phyloP scores from a whole-genome alignment of 176 grass and related monocot genomes.

The Lolium multiflorum region DNA sequence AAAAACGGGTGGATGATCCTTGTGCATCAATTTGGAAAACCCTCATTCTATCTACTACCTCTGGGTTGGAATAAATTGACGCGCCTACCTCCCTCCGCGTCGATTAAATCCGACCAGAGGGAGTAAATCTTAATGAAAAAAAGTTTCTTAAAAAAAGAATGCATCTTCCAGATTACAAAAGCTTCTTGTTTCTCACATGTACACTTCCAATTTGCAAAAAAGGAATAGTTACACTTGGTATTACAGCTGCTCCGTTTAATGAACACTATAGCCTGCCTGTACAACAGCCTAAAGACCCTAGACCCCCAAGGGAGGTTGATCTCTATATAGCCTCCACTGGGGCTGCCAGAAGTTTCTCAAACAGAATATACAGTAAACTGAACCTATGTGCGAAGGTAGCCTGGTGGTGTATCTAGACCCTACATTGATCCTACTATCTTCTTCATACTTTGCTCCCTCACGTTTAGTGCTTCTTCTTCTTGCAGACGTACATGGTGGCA shows the following conservation, averaged over 20 bases:
- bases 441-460: not conserved
- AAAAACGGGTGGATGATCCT: too few species aligned
- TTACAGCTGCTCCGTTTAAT: not conserved
- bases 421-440: slow-evolving; percentile 18
- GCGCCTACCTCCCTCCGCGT: too few species aligned
- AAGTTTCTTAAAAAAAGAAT: not conserved
- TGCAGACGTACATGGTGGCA: not conserved
- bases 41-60: too few species aligned
- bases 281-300: not conserved
- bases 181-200: not conserved
- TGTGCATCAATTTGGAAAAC: too few species aligned
- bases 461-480: not conserved
- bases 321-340: not conserved
- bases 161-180: not conserved
- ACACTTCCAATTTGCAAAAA: not conserved
- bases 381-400: not conserved
- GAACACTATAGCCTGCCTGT: not conserved
- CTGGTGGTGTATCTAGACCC: not conserved
- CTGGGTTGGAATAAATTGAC: too few species aligned
- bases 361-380: slow-evolving; percentile 16
- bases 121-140: too few species aligned
- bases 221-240: not conserved
- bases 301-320: not conserved
- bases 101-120: too few species aligned
- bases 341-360: not conserved